These are phyloP conservation scores for Selaginella moellendorffii DNA, from an alignment of 75 land plant species.

Conservation along the genomic window DNA sequence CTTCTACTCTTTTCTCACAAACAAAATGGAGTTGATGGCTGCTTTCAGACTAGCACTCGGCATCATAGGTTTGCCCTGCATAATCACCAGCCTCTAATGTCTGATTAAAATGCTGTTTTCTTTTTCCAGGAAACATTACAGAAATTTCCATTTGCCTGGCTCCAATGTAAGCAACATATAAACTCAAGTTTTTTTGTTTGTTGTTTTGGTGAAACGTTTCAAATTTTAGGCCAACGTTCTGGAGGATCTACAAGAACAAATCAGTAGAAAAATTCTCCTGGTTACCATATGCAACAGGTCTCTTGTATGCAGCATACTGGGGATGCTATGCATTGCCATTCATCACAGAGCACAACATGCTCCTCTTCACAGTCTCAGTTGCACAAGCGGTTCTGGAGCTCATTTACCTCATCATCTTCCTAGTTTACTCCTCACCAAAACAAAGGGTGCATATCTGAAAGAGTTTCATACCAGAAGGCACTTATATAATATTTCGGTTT, in stretches of 20 bases:
- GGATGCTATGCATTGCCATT: slow-evolving; percentile 8
- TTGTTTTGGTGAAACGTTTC: neutral
- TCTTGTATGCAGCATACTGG: slow-evolving; percentile 6
- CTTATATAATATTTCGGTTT: no score
- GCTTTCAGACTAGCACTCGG: slow-evolving; percentile 6
- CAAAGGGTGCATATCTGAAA: neutral
- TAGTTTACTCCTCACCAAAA: slow-evolving; percentile 1
- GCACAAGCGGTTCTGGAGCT: slow-evolving; percentile 3
- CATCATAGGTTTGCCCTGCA: slow-evolving; percentile 7
- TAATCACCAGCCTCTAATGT: no score
- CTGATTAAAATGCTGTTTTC: neutral
- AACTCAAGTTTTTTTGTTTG: neutral
- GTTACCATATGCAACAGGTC: slow-evolving; percentile 3
- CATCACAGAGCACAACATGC: slow-evolving; percentile 1
- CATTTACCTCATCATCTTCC: neutral
- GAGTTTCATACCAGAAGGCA: no score
- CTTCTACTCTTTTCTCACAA: neutral
- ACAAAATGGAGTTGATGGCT: neutral
- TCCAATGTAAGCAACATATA: slow-evolving; percentile 4
- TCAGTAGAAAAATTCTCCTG: slow-evolving; percentile 5
- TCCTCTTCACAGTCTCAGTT: slow-evolving; percentile 1
- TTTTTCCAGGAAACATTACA: neutral
- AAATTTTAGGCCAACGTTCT: slow-evolving; percentile 5
- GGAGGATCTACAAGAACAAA: slow-evolving; percentile 3
- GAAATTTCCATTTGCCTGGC: slow-evolving; percentile 1